Conservation (phyloP, 169 alveolate genomes). For the Plasmodium falciparum region DNA sequence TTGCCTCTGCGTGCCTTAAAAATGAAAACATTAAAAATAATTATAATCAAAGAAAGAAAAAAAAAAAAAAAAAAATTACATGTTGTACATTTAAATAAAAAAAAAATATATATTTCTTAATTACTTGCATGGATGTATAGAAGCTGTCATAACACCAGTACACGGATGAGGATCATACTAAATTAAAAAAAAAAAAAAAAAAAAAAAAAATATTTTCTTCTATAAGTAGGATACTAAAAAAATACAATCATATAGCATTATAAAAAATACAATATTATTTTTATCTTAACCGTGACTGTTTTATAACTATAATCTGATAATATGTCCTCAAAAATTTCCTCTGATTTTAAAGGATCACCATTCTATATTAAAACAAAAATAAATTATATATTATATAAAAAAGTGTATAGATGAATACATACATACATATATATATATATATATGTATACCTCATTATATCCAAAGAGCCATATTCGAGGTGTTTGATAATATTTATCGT, state of each 20-base stretch:
- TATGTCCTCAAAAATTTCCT: slow-evolving; percentile 92
- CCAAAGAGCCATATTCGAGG: slow-evolving; percentile 94
- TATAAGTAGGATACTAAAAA: neutral
- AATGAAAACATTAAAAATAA: neutral
- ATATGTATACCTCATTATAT: slow-evolving; percentile 79
- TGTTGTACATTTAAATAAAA: neutral
- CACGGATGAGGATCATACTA: slow-evolving; percentile 90
- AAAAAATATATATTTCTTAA: neutral
- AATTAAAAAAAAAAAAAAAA: neutral
- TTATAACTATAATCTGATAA: slow-evolving; percentile 92
- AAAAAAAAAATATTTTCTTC: neutral
- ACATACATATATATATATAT: neutral
- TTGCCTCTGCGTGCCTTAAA: slow-evolving; percentile 67
- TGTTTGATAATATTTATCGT: slow-evolving; percentile 84
- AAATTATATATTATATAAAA: slow-evolving; percentile 1
- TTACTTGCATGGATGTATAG: slow-evolving; percentile 92
- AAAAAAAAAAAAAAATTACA: slow-evolving; percentile 1
- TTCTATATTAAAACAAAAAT: slow-evolving; percentile 65
- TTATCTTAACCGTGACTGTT: slow-evolving; percentile 87
- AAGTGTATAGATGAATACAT: neutral
- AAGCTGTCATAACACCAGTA: slow-evolving; percentile 84
- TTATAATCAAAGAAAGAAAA: neutral
- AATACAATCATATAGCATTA: neutral
- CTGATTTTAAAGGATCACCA: slow-evolving; percentile 87
- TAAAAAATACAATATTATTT: neutral